A percentile compares a stretch with the other conserved stretches of the same genome.
phyloP scores from a whole-genome alignment of 73 alveolate species.

The Paramecium tetraurelia region DNA sequence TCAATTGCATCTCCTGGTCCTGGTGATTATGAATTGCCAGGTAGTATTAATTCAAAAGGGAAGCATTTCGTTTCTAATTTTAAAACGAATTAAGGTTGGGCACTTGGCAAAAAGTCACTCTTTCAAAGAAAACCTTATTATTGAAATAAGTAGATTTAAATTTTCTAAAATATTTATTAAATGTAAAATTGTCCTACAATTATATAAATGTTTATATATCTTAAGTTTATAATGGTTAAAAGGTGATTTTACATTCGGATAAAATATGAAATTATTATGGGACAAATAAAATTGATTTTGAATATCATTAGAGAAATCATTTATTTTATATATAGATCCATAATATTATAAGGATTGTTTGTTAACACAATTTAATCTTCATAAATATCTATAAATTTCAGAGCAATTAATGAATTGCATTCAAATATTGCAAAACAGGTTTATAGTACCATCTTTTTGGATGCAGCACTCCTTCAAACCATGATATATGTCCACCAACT shows the following conservation, averaged over 20 bases:
- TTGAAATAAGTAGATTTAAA: not conserved
- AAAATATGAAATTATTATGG: no score
- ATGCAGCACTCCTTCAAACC: slow-evolving; percentile 54
- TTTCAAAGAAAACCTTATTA: slow-evolving; percentile 13
- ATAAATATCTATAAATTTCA: not conserved
- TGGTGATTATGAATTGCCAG: slow-evolving; percentile 38
- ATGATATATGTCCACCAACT: slow-evolving; percentile 58
- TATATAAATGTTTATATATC: no score
- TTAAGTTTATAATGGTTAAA: no score
- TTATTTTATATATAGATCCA: not conserved
- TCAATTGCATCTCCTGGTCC: slow-evolving; percentile 11
- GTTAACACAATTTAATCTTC: not conserved
- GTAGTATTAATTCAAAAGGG: not conserved
- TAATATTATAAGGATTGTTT: not conserved
- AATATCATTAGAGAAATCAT: no score
- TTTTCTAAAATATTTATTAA: not conserved
- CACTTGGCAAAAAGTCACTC: not conserved
- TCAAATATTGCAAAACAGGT: slow-evolving; percentile 48
- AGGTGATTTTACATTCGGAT: no score
- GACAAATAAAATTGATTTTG: no score
- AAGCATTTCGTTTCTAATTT: not conserved
- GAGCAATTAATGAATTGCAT: not conserved
- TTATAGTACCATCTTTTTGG: slow-evolving; percentile 55
- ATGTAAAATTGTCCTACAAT: not conserved
- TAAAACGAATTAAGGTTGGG: slow-evolving; percentile 8